Conservation (phyloP, 1,139 yeast genomes). For the Starmera stellimalicola region DNA sequence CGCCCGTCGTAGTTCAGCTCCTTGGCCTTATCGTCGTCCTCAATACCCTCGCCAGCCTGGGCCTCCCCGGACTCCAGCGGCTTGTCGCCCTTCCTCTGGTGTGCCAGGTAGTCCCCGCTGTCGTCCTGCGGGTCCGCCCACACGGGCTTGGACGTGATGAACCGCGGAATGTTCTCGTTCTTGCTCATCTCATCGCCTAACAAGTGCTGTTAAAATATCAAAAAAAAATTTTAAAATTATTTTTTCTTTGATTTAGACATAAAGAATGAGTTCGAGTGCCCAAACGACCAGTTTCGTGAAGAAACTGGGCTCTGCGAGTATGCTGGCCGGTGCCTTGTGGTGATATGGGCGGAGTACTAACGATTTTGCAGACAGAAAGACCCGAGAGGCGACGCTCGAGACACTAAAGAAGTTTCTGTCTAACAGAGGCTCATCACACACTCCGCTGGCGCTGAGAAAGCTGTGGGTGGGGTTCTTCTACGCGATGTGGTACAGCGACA, state of each 20-base stretch:
- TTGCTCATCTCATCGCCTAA: slow-evolving; percentile 6
- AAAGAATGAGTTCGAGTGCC: slow-evolving; percentile 10
- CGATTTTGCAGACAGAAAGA: too few relatives aligned
- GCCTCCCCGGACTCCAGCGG: neutral
- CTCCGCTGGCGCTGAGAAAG: slow-evolving; percentile 58
- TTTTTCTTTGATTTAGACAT: neutral
- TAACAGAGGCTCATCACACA: slow-evolving; percentile 26
- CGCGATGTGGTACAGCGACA: slow-evolving; percentile 94
- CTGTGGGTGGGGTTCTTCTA: slow-evolving; percentile 91
- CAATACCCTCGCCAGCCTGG: neutral
- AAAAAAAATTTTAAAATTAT: neutral
- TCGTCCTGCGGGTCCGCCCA: slow-evolving; percentile 18
- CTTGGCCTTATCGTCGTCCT: slow-evolving; percentile 20
- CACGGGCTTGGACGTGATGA: slow-evolving; percentile 45
- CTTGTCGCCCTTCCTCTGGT: too few relatives aligned
- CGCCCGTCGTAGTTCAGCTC: slow-evolving; percentile 51
- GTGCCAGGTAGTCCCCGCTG: slow-evolving; percentile 40
- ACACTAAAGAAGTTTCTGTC: slow-evolving; percentile 53
- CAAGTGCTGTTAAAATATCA: too few relatives aligned
- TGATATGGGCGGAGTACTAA: too few relatives aligned
- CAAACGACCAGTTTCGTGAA: slow-evolving; percentile 52
- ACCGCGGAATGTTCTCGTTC: slow-evolving; percentile 34
- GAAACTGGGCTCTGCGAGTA: too few relatives aligned
- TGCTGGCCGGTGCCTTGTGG: too few relatives aligned
- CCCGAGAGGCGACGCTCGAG: slow-evolving; percentile 69